Evolutionary conservation across 495 filamentous ascomycete species (phyloP).

Genomic region (Neurospora pannonica): DNA sequence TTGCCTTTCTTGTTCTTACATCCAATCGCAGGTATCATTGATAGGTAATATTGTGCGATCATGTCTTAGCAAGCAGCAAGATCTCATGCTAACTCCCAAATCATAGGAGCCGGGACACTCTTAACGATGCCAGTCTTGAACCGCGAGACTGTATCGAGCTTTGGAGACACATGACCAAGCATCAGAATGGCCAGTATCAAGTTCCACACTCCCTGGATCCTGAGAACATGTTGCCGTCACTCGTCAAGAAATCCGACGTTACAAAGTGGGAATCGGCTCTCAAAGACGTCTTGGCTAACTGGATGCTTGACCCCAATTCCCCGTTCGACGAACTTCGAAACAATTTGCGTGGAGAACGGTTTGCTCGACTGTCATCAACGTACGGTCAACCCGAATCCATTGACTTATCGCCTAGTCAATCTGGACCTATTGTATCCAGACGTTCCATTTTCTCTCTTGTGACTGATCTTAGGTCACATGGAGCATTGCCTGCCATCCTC

Average conservation of each 20-base stretch:
- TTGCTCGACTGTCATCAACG: neutral
- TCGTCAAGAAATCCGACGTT: constrained; percentile 51
- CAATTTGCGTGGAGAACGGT: constrained; percentile 22
- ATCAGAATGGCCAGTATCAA: constrained; percentile 36
- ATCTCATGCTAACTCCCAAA: neutral
- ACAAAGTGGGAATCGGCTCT: constrained; percentile 53
- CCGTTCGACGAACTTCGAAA: constrained; percentile 50
- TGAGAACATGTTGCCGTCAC: constrained; percentile 23
- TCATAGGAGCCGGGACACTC: constrained; percentile 40
- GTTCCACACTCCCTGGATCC: constrained; percentile 42
- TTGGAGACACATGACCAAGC: constrained; percentile 50
- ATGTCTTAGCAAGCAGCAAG: neutral
- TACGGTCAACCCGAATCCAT: neutral
- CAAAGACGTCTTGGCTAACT: constrained; percentile 47
- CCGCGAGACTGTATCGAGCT: constrained; percentile 58
- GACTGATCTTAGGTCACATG: constrained; percentile 47
- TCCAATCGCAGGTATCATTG: constrained; percentile 53
- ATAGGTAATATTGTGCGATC: constrained; percentile 10
- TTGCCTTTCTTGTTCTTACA: constrained; percentile 53
- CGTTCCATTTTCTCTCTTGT: constrained; percentile 50
- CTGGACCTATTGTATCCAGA: constrained; percentile 3
- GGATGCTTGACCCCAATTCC: constrained; percentile 50
- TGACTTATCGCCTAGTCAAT: neutral
- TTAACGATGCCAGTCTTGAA: constrained; percentile 54
- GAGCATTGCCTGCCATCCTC: constrained; percentile 61